A percentile compares a stretch with the other conserved stretches of the same genome.
These are phyloP conservation scores for Rhynchosporium agropyri DNA, from an alignment of 2,329 filamentous ascomycete species.

Conservation along the genomic window DNA sequence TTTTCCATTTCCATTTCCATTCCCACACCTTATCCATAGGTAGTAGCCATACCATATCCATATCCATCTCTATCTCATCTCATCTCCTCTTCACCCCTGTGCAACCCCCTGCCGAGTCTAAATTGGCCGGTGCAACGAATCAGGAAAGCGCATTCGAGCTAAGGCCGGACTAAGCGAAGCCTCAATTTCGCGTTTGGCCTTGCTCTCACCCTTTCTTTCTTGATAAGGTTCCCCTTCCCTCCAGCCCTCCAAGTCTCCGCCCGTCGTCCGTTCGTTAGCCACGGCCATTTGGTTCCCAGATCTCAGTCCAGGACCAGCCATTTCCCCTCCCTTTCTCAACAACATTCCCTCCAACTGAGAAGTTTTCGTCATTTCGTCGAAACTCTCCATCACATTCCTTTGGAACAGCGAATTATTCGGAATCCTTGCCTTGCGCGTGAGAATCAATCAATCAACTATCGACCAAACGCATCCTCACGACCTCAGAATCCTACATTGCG, in stretches of 20 bases:
- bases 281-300: slow-evolving; percentile 25
- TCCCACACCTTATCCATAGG: too few relatives aligned
- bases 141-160: not conserved
- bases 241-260: too few relatives aligned
- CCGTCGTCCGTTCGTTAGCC: slow-evolving; percentile 12
- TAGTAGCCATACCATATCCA: too few relatives aligned
- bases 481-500: slow-evolving; percentile 16
- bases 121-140: not conserved
- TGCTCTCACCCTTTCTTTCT: slow-evolving; percentile 2
- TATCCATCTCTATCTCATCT: not conserved
- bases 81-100: not conserved
- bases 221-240: slow-evolving; percentile 2
- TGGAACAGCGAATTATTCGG: slow-evolving; percentile 38
- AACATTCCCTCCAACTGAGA: slow-evolving; percentile 43
- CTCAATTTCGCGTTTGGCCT: not conserved
- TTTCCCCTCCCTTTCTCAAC: slow-evolving; percentile 25
- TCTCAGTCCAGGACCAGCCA: slow-evolving; percentile 25
- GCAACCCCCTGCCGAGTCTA: not conserved
- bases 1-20: too few relatives aligned
- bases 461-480: not conserved
- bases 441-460: not conserved
- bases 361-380: slow-evolving; percentile 30
- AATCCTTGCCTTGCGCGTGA: slow-evolving; percentile 1
- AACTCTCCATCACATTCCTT: slow-evolving; percentile 44
- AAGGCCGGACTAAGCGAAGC: not conserved